Evolutionary conservation across 805 yeast species (phyloP).

Genomic region (Saccharomycopsis sp.): DNA sequence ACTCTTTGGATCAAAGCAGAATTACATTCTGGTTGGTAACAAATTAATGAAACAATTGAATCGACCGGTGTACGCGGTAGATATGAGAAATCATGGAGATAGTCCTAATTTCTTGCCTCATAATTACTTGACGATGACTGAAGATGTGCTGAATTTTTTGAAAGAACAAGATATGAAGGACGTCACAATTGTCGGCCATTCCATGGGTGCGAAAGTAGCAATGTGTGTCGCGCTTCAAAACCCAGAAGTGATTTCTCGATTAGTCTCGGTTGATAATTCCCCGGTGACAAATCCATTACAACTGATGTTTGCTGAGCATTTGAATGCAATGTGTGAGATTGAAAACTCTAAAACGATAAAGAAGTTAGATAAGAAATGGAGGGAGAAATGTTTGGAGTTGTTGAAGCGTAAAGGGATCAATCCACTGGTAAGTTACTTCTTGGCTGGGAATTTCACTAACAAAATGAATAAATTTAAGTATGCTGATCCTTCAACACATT

Average conservation of each 20-base stretch:
- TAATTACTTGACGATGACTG: constrained; percentile 37
- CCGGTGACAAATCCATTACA: constrained; percentile 36
- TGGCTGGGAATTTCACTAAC: constrained; percentile 34
- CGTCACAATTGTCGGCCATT: constrained; percentile 42
- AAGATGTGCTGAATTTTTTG: constrained; percentile 36
- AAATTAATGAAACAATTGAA: constrained; percentile 29
- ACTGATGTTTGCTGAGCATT: constrained; percentile 30
- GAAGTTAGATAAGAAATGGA: constrained; percentile 27
- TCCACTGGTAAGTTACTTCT: constrained; percentile 28
- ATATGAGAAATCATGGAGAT: constrained; percentile 51
- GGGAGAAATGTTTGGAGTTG: constrained; percentile 23
- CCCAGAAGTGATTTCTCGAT: constrained; percentile 34
- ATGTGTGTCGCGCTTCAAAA: constrained; percentile 37
- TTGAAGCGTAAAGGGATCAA: no score
- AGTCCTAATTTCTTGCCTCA: constrained; percentile 39
- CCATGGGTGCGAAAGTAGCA: constrained; percentile 57
- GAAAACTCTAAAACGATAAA: constrained; percentile 26
- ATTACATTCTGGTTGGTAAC: constrained; percentile 36
- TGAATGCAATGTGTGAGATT: constrained; percentile 35
- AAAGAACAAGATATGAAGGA: constrained; percentile 27
- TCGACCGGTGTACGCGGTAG: constrained; percentile 37
- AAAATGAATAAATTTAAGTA: constrained; percentile 26
- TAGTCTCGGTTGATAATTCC: constrained; percentile 44
- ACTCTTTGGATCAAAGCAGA: constrained; percentile 42
- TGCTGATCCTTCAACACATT: constrained; percentile 24